A percentile compares a stretch with the other conserved stretches of the same genome.
Evolutionary conservation across 2,329 filamentous ascomycete genomes (phyloP).

Genomic region (Tolypocladium pustulatum): DNA sequence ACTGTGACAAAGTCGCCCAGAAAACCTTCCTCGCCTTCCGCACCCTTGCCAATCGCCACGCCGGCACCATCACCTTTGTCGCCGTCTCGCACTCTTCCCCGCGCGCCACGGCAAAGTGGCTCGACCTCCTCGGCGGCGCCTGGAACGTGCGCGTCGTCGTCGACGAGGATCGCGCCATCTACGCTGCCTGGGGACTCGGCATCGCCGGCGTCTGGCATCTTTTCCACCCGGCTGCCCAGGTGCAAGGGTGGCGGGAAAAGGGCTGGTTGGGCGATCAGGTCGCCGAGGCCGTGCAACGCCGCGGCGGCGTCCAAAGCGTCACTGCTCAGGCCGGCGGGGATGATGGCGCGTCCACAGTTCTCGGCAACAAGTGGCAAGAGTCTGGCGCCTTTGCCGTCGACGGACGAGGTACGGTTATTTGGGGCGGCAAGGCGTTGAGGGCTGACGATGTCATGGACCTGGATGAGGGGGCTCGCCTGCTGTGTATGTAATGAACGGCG

Average conservation of each 20-base stretch:
- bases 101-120: constrained; percentile 45
- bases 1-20: constrained; percentile 34
- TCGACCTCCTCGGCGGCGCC: constrained; percentile 45
- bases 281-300: constrained; percentile 31
- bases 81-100: constrained; percentile 49
- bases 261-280: constrained; percentile 43
- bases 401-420: constrained; percentile 36
- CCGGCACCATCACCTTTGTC: constrained; percentile 39
- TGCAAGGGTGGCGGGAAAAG: constrained; percentile 42
- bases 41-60: constrained; percentile 40
- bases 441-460: constrained; percentile 42
- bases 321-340: constrained; percentile 12
- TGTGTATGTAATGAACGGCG: constrained; percentile 9
- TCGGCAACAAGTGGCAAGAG: constrained; percentile 48
- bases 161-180: constrained; percentile 45
- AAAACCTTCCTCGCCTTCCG: constrained; percentile 47
- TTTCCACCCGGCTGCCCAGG: constrained; percentile 41
- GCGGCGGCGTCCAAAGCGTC: constrained; percentile 16
- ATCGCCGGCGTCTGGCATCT: constrained; percentile 38
- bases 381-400: constrained; percentile 41
- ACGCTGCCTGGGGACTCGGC: constrained; percentile 50
- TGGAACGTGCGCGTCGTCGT: constrained; percentile 43
- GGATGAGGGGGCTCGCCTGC: constrained; percentile 35
- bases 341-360: constrained; percentile 29
- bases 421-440: constrained; percentile 35